These are phyloP conservation scores for Pichia sp. DNA, from an alignment of 1,139 yeast species.

Conservation along the genomic window DNA sequence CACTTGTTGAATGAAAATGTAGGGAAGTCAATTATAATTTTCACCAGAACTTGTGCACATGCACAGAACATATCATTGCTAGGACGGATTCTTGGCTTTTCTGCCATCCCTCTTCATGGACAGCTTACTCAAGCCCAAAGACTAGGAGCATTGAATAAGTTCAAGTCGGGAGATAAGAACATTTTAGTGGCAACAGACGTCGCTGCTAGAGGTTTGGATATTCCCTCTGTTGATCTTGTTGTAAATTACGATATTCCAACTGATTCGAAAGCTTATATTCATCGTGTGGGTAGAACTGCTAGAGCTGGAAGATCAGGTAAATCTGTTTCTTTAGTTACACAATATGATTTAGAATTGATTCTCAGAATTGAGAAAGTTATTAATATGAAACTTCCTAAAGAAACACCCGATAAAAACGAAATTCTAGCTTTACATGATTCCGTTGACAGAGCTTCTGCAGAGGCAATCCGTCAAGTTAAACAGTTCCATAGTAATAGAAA, in stretches of 20 bases:
- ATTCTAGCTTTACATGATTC: conserved; percentile 76
- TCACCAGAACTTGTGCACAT: conserved; percentile 93
- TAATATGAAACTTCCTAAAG: conserved; percentile 74
- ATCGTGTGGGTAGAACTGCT: conserved; percentile 97
- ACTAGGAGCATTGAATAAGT: conserved; percentile 85
- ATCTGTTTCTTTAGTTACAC: conserved; percentile 86
- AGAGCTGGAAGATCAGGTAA: conserved; percentile 96
- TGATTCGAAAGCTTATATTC: conserved; percentile 96
- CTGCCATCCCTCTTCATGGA: conserved; percentile 92
- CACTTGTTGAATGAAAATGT: conserved; percentile 74
- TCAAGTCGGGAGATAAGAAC: conserved; percentile 75
- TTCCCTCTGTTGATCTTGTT: conserved; percentile 89
- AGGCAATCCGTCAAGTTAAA: conserved; percentile 79
- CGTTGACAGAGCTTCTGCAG: conserved; percentile 88
- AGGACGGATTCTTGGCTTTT: conserved; percentile 74
- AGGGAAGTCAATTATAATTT: conserved; percentile 84
- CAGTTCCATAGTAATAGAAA: conserved; percentile 50
- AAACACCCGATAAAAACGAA: conserved; percentile 69
- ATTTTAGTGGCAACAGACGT: conserved; percentile 95
- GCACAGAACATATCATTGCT: conserved; percentile 84
- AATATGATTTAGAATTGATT: conserved; percentile 85
- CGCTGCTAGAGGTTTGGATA: conserved; percentile 96
- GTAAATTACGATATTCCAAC: conserved; percentile 94
- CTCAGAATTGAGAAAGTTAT: conserved; percentile 83
- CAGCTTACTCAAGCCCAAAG: conserved; percentile 89